These are phyloP conservation scores for Buddleja alternifolia DNA, from an alignment of 257 asterid species.

Conservation along the genomic window DNA sequence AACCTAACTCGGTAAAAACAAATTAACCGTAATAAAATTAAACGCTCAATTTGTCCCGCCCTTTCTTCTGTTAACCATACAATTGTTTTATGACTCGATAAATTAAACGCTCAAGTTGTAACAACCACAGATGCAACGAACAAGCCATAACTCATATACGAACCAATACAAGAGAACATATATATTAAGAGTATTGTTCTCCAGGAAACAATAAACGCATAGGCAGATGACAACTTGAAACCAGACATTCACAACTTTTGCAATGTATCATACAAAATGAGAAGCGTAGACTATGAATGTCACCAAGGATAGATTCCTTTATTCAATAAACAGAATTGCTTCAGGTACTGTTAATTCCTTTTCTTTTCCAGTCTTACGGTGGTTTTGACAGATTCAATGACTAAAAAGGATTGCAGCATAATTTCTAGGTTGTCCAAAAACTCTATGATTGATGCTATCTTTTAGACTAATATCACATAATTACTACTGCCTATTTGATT, in stretches of 20 bases:
- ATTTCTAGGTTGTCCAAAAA: not conserved
- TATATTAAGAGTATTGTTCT: not conserved
- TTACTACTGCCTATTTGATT: too few species aligned
- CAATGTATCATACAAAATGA: not conserved
- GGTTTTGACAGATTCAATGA: too few species aligned
- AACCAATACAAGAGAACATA: not conserved
- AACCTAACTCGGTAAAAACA: too few species aligned
- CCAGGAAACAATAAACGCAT: conserved; percentile 1
- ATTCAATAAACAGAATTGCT: not conserved
- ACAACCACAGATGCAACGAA: not conserved
- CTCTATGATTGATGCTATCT: too few species aligned
- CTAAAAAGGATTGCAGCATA: not conserved
- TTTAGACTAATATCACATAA: too few species aligned
- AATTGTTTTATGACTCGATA: not conserved
- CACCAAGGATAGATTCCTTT: not conserved
- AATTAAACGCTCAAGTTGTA: not conserved
- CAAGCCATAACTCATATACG: not conserved
- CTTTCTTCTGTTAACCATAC: too few species aligned
- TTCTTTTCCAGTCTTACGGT: not conserved
- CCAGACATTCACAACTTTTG: not conserved
- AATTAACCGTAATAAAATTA: too few species aligned
- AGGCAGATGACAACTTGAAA: not conserved
- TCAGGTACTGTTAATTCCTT: not conserved
- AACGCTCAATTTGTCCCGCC: too few species aligned
- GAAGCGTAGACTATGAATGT: not conserved